Base-by-base conservation (phyloP, 139 green algal species). In the Trebouxia sp. region DNA sequence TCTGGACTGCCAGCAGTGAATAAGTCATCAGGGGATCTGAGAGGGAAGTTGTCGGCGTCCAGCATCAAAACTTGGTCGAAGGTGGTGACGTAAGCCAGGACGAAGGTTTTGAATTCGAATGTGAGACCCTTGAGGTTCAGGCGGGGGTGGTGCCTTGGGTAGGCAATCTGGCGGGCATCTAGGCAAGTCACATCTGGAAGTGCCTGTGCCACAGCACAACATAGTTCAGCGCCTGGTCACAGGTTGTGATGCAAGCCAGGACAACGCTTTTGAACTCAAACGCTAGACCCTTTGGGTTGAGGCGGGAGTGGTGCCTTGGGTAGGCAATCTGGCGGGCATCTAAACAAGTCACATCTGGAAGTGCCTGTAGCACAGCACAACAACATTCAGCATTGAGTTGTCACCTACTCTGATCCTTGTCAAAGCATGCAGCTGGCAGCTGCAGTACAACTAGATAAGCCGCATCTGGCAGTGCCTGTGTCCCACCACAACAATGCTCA, bases 61-160 rank as follows among this genome's bases (percentile, higher is more conserved):
- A 84, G 41, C 39, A 80, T 42, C 51, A 84, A 69, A 38, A 84
- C 78, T 72, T 83, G 45, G 26, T 83, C 78, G 53, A 83, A 83
- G 45, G 78, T 69, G 45, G 65, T 83, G 30, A 77, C 45, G n/a
- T 83, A 83, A 32, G 43, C 65, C 14, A 83, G 45, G 17, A 69
- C 65, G n/a, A 67, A 83, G 20, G 74, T 32, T 35, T 83, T 83
- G 78, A 83, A 83, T 20, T 48, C 37, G 30, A 78, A 83, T 12
- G 62, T 72, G 62, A 72, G 62, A 9, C 78, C 78, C 12, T 47
- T 69, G 28, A 69, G 67, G 9, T 51, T 41, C 37, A 53, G 15
- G 0, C 39, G 41, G 3, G 39, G 67, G 22, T 77, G 67, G 22
- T 77, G 67, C 1, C 41, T 17, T 14, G 67, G 67, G 15, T 56